These are phyloP conservation scores for Coix lacrymajobi DNA, from an alignment of 176 grass and related monocot species.

Conservation along the genomic window DNA sequence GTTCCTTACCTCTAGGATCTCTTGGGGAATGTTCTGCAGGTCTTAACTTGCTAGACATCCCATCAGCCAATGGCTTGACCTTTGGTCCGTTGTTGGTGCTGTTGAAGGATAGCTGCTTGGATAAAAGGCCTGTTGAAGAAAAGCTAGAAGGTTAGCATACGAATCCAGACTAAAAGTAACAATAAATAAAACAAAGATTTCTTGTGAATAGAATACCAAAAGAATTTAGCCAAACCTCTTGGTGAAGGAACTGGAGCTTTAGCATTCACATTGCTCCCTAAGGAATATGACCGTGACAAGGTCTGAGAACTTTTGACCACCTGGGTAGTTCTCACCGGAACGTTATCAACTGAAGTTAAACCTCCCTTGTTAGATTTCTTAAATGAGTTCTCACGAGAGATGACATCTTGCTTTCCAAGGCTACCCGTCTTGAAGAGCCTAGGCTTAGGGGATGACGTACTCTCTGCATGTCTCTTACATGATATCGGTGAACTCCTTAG, in stretches of 20 bases:
- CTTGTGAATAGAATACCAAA: conserved; percentile 7
- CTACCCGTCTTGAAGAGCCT: conserved; percentile 28
- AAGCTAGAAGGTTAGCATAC: conserved; percentile 27
- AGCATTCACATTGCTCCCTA: conserved; percentile 44
- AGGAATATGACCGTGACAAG: conserved; percentile 58
- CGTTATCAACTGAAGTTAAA: conserved; percentile 31
- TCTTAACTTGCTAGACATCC: conserved; percentile 43
- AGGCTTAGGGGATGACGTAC: conserved; percentile 25
- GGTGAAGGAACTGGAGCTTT: conserved; percentile 62
- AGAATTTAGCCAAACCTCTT: conserved; percentile 46
- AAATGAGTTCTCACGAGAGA: conserved; percentile 44
- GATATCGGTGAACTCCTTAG: conserved; percentile 38
- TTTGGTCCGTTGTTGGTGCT: conserved; percentile 50
- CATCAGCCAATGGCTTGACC: conserved; percentile 66
- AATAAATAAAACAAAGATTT: conserved; percentile 12
- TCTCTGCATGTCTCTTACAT: conserved; percentile 41
- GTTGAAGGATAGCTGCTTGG: conserved; percentile 78
- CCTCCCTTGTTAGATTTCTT: conserved; percentile 43
- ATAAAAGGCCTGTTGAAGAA: conserved; percentile 51
- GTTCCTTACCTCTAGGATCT: conserved; percentile 38
- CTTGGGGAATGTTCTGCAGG: conserved; percentile 36
- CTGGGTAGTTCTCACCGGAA: conserved; percentile 30
- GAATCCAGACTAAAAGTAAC: neutral
- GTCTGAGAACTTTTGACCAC: conserved; percentile 35
- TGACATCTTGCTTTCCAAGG: conserved; percentile 31